phyloP scores from a whole-genome alignment of 139 green algal species.

The Chlorella sp. region DNA sequence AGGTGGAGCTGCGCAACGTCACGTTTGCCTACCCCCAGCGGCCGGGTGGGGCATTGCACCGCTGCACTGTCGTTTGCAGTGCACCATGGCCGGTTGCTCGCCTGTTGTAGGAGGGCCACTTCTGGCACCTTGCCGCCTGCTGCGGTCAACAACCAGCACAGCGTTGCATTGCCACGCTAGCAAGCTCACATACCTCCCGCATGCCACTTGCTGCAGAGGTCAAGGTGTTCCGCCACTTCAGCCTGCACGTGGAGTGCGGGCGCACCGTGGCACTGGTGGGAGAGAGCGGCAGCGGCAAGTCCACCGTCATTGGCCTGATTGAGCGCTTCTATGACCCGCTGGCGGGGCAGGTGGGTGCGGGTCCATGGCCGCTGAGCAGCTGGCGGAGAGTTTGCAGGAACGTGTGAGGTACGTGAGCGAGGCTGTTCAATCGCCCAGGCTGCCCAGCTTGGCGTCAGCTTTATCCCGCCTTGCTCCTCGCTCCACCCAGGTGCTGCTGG shows the following conservation, averaged over 20 bases:
- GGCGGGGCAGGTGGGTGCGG: conserved; percentile 37
- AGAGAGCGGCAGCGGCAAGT: conserved; percentile 92
- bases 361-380: too few relatives aligned
- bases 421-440: too few relatives aligned
- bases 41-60: not conserved
- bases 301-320: conserved; percentile 88
- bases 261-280: conserved; percentile 91
- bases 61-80: conserved; percentile 2
- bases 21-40: conserved; percentile 80
- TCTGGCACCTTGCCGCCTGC: too few relatives aligned
- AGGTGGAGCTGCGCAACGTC: conserved; percentile 57
- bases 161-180: too few relatives aligned
- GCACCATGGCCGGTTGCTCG: too few relatives aligned
- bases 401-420: too few relatives aligned
- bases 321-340: conserved; percentile 89
- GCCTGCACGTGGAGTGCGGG: conserved; percentile 63
- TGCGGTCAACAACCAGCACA: too few relatives aligned
- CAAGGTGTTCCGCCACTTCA: conserved; percentile 76
- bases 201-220: conserved; percentile 16
- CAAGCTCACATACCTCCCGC: too few relatives aligned
- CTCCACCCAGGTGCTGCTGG: conserved; percentile 53
- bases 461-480: too few relatives aligned
- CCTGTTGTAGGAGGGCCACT: too few relatives aligned
- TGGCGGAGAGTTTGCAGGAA: too few relatives aligned
- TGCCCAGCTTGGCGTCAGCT: too few relatives aligned